These are phyloP conservation scores for Cercophora samala DNA, from an alignment of 495 filamentous ascomycete species.

Conservation along the genomic window DNA sequence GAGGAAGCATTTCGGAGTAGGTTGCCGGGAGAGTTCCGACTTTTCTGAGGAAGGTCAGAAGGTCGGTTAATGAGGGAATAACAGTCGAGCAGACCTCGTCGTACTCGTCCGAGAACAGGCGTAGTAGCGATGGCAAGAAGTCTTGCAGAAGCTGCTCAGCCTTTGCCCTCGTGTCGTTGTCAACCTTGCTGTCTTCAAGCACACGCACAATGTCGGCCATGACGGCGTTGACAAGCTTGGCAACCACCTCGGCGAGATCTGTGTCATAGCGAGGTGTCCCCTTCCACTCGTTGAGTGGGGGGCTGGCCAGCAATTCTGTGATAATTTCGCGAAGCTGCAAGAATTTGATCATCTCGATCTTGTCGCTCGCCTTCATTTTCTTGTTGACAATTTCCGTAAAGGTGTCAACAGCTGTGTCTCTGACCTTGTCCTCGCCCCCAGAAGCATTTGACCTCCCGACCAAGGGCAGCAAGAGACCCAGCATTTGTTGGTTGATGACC, in stretches of 20 bases:
- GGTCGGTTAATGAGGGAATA: conserved; percentile 84
- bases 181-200: conserved; percentile 52
- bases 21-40: conserved; percentile 61
- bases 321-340: conserved; percentile 82
- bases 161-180: conserved; percentile 54
- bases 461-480: conserved; percentile 77
- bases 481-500: conserved; percentile 81
- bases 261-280: conserved; percentile 84
- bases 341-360: conserved; percentile 88
- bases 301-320: conserved; percentile 73
- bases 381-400: conserved; percentile 95
- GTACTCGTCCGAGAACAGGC: conserved; percentile 95
- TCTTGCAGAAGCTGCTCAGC: conserved; percentile 73
- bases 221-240: conserved; percentile 90
- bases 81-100: conserved; percentile 96
- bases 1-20: conserved; percentile 74
- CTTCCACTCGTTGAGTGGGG: conserved; percentile 70
- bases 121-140: conserved; percentile 80
- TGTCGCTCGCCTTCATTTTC: conserved; percentile 93
- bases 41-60: conserved; percentile 83
- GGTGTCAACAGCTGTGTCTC: conserved; percentile 84
- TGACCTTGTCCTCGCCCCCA: conserved; percentile 63
- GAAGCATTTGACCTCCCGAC: conserved; percentile 55
- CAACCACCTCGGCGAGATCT: conserved; percentile 89
- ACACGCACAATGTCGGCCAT: conserved; percentile 80